Conservation (phyloP, 2,329 filamentous ascomycete species). For the Berkeleyomyces basicola region DNA sequence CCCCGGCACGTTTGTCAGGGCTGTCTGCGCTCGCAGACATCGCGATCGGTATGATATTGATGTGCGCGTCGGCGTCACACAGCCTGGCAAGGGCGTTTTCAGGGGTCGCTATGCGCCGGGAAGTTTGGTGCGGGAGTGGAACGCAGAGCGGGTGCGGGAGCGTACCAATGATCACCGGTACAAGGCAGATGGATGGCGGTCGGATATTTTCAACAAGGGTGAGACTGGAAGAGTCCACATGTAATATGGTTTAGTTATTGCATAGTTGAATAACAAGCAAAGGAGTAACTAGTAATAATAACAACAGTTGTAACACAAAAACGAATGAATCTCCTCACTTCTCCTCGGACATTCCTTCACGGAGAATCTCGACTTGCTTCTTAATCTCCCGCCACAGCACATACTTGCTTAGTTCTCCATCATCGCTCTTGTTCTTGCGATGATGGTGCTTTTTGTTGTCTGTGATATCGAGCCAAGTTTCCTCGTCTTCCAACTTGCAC, state of each 20-base stretch:
- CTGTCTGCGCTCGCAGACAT: conserved; percentile 63
- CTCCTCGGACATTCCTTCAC: conserved; percentile 35
- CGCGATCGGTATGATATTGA: conserved; percentile 63
- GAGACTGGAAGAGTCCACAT: background rate
- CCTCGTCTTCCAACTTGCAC: conserved; percentile 17
- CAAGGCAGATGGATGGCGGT: conserved; percentile 59
- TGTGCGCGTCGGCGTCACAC: conserved; percentile 42
- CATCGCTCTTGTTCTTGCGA: background rate
- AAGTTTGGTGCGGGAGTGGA: conserved; percentile 79
- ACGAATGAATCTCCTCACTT: background rate
- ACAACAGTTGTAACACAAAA: no score
- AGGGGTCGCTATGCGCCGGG: conserved; percentile 75
- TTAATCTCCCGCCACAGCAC: conserved; percentile 45
- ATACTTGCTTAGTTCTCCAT: conserved; percentile 28
- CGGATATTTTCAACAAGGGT: background rate
- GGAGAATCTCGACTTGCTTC: conserved; percentile 43
- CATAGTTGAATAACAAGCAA: no score
- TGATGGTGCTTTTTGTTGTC: conserved; percentile 15
- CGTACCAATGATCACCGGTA: conserved; percentile 60
- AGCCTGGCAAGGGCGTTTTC: conserved; percentile 46
- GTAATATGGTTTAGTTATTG: background rate
- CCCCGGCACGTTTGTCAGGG: conserved; percentile 51
- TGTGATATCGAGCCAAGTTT: conserved; percentile 24
- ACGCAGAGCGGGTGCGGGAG: conserved; percentile 56
- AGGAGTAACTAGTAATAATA: no score